phyloP scores from a whole-genome alignment of 208 protist species.

The Trichomonas gallinae region DNA sequence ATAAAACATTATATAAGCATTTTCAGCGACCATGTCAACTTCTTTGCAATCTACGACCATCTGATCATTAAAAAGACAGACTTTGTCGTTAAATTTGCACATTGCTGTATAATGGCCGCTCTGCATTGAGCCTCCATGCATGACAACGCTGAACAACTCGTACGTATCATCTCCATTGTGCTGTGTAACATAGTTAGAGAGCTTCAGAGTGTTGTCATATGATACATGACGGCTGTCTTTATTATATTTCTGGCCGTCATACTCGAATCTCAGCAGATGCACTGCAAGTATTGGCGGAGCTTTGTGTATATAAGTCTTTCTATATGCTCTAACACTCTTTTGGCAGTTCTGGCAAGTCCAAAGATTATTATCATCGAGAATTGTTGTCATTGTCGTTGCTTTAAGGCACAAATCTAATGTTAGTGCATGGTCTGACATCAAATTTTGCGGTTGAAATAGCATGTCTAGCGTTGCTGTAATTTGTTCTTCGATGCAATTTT shows the following conservation, averaged over 20 bases:
- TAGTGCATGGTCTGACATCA: background rate
- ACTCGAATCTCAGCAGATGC: background rate
- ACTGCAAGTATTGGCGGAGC: background rate
- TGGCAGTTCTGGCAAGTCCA: background rate
- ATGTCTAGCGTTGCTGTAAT: background rate
- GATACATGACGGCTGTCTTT: background rate
- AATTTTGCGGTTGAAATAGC: background rate
- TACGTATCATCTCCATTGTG: background rate
- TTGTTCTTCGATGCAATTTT: background rate
- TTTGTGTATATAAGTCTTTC: background rate
- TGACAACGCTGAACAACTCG: background rate
- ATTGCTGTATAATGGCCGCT: background rate
- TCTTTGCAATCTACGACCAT: background rate
- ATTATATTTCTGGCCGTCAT: background rate
- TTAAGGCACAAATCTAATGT: background rate
- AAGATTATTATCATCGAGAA: background rate
- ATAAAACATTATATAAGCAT: background rate
- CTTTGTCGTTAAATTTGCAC: background rate
- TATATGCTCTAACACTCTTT: background rate
- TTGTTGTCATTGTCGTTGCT: background rate
- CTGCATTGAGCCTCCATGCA: background rate
- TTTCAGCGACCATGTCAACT: background rate
- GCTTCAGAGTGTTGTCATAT: background rate
- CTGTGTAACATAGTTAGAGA: background rate
- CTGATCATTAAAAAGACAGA: background rate